These are phyloP conservation scores for Calonectria pseudoturangicola DNA, from an alignment of 2,329 filamentous ascomycete species.

Conservation along the genomic window DNA sequence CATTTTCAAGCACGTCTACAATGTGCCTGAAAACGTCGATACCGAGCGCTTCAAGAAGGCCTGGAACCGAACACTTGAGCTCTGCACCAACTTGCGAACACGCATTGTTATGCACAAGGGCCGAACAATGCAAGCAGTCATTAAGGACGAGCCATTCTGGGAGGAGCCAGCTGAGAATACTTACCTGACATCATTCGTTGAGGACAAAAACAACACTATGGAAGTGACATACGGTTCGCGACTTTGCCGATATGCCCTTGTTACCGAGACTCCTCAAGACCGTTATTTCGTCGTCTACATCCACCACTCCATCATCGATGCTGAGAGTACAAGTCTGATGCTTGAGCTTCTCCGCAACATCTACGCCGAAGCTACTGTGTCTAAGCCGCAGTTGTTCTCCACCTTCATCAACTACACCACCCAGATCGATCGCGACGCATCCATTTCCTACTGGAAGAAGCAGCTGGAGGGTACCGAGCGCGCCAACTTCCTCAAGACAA, in stretches of 20 bases:
- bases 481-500: conserved; percentile 64
- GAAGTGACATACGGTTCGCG: neutral
- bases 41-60: conserved; percentile 1
- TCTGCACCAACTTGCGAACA: conserved; percentile 23
- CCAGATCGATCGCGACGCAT: conserved; percentile 11
- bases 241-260: conserved; percentile 24
- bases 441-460: conserved; percentile 13
- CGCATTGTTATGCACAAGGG: neutral
- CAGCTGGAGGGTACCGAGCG: conserved; percentile 49
- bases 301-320: conserved; percentile 15
- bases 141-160: conserved; percentile 15
- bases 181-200: conserved; percentile 3
- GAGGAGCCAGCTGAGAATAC: conserved; percentile 4
- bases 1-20: conserved; percentile 29
- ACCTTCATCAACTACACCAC: conserved; percentile 28
- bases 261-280: neutral
- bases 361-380: neutral
- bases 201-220: neutral
- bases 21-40: conserved; percentile 5
- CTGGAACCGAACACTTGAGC: conserved; percentile 11
- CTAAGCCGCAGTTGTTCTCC: conserved; percentile 4
- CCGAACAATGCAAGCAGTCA: conserved; percentile 7
- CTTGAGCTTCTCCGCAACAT: neutral
- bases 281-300: conserved; percentile 2
- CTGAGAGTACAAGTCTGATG: conserved; percentile 1